Evolutionary conservation across 2,329 filamentous ascomycete species (phyloP).

Genomic region (Calonectria naviculata): DNA sequence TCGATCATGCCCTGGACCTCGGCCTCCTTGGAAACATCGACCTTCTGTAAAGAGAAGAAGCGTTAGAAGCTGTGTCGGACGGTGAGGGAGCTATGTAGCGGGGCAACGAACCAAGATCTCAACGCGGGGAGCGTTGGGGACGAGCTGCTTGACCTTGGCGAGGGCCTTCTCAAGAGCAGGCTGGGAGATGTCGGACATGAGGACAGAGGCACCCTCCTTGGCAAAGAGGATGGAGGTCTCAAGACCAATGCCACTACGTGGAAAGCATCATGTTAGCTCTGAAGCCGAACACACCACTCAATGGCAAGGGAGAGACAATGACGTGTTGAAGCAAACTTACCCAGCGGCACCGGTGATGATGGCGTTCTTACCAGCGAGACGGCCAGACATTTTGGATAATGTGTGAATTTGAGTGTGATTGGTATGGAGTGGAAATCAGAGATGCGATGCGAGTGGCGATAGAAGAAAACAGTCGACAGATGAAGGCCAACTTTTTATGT

Average conservation of each 20-base stretch:
- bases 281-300: not conserved
- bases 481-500: constrained; percentile 14
- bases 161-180: constrained; percentile 81
- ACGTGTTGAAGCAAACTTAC: constrained; percentile 63
- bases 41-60: constrained; percentile 41
- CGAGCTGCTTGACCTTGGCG: constrained; percentile 79
- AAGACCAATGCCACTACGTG: constrained; percentile 84
- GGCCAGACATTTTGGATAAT: constrained; percentile 53
- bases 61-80: constrained; percentile 1
- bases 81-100: not conserved
- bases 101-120: constrained; percentile 63
- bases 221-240: constrained; percentile 92
- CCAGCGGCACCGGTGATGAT: constrained; percentile 88
- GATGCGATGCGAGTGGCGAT: not conserved
- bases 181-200: constrained; percentile 87
- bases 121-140: constrained; percentile 69
- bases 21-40: constrained; percentile 88
- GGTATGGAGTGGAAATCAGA: not conserved
- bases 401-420: not conserved
- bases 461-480: not conserved
- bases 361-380: constrained; percentile 70
- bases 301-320: not conserved
- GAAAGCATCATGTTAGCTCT: constrained; percentile 11
- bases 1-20: constrained; percentile 82
- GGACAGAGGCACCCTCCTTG: constrained; percentile 85